Base-by-base conservation (phyloP, 805 yeast species). In the Lipomyces anomalus region DNA sequence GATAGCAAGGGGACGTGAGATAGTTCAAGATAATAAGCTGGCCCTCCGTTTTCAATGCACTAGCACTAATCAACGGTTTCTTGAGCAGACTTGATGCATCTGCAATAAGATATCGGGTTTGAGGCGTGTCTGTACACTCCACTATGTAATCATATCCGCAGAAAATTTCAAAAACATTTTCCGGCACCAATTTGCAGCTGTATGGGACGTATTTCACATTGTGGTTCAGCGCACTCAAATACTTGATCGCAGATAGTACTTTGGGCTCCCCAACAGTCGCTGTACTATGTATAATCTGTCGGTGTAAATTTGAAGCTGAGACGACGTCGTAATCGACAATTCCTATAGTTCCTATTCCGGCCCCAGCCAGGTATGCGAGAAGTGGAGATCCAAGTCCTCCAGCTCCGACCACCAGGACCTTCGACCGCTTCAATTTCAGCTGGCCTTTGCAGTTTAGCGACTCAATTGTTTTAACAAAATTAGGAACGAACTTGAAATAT, bases 301-400 rank as follows among this genome's bases (percentile, higher is more conserved):
- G 68, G 58, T 90, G 97, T 43, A 92, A 66, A 61, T 92, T 92
- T 5, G 95, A 84, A 0, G 67, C 64, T 55, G 90, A 97, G 0
- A 92, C 97, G 0, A 63, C 61, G 63, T 92, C 99, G 57, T 79
- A 76, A 65, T 92, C 99, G 1, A 88, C 82, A 13, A 92, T 83
- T 2, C 96, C 96, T 20, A 92, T 70, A 1, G 67, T 63, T 23
- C 71, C 97, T 3, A 90, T 68, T 3, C 99, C 98, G 0, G 95
- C 83, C 0, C 94, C 96, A 0, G 81, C 80, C 1, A 92, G 65
- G 60, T 92, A 92, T 35, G 84, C 71, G 40, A 90, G 63, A 0
- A 94, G 94, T 0, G 98, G 97, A 55, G 94, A 82, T 0, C 98
- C 97, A 4, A 92, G 70, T 0, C 99, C 99, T 7, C 98, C 99